Evolutionary conservation across 345 rosid species (phyloP), one percentile per base, ranked within the genome.

Genomic region (Clarkia xantiana): DNA sequence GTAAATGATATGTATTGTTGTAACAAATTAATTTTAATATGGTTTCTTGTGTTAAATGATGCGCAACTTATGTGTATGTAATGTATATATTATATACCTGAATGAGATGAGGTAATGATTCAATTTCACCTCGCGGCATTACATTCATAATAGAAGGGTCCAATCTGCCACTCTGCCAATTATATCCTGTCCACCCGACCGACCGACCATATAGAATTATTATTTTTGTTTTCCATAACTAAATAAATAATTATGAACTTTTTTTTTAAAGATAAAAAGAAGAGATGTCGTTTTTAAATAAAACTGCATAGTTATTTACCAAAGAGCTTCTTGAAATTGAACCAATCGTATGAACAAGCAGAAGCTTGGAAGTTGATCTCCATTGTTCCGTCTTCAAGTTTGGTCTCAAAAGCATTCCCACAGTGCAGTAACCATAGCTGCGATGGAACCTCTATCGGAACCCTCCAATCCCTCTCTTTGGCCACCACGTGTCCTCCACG

Each of bases 271-370:
- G n/a, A n/a, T n/a, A n/a, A n/a, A n/a, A n/a, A n/a, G n/a, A n/a
- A n/a, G n/a, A n/a, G n/a, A n/a, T n/a, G n/a, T n/a, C n/a, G n/a
- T n/a, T n/a, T n/a, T n/a, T n/a, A n/a, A 54, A 55, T 3, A 1
- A 20, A 11, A 14, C 10, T 15, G 10, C 12, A 29, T 2, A 14
- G 16, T 0, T 14, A 17, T 17, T 47, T 57, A 80, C 97, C 95
- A 62, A 86, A 82, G 49, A 86, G 48, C 53, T 73, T 79, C n/a
- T 72, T 76, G 66, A 90, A 90, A 51, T 83, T 79, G 66, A 90
- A 85, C 97, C 97, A 90, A 6, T 67, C 74, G 14, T 90, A 86
- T 6, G 97, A 85, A 53, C 94, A 85, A 49, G 76, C 69, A 12
- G 61, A 56, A 36, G 91, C 97, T 17, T 72, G 80, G 7, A 85